phyloP scores from a whole-genome alignment of 2,329 filamentous ascomycete genomes.

The Exophiala alcalophila region DNA sequence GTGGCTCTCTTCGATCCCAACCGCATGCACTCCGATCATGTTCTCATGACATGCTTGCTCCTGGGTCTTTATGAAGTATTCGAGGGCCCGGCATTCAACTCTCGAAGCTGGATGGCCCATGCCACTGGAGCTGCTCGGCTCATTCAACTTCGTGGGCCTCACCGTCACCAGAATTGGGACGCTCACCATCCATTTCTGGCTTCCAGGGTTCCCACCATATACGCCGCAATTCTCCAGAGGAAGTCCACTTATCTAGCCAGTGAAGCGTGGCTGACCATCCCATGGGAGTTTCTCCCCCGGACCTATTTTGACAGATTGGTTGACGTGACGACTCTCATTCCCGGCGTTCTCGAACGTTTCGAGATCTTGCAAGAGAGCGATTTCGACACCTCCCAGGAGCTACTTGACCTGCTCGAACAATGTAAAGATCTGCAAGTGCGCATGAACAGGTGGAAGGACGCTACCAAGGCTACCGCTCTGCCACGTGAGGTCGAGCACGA shows the following conservation, averaged over 20 bases:
- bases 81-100: constrained; percentile 24
- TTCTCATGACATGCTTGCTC: constrained; percentile 38
- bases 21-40: constrained; percentile 37
- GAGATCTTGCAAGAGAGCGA: constrained; percentile 28
- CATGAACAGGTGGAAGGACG: constrained; percentile 24
- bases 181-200: constrained; percentile 27
- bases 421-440: constrained; percentile 17
- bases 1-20: constrained; percentile 35
- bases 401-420: constrained; percentile 10
- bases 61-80: constrained; percentile 37
- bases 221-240: constrained; percentile 28
- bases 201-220: constrained; percentile 25
- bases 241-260: constrained; percentile 34
- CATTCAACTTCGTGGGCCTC: constrained; percentile 25
- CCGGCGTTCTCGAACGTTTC: constrained; percentile 34
- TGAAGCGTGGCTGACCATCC: constrained; percentile 37
- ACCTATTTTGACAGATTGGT: constrained; percentile 36
- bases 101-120: constrained; percentile 27
- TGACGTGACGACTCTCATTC: constrained; percentile 36
- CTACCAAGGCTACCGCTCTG: constrained; percentile 19
- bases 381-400: constrained; percentile 6
- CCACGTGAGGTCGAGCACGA: constrained; percentile 21
- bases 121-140: constrained; percentile 27
- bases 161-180: constrained; percentile 18
- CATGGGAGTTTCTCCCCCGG: constrained; percentile 36